Evolutionary conservation across 805 yeast species (phyloP).

Genomic region (Candida rishiriensis): DNA sequence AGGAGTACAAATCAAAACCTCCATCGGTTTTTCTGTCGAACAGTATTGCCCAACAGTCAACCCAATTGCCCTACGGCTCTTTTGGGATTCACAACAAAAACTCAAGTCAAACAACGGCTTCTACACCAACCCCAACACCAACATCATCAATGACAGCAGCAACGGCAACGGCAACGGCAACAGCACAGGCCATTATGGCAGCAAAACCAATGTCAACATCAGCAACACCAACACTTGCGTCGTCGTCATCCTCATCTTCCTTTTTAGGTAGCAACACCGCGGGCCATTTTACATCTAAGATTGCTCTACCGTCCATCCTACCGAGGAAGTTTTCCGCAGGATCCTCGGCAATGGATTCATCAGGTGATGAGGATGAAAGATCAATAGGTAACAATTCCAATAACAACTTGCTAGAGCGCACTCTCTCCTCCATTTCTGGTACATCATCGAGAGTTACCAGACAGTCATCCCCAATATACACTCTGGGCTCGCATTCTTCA

Average conservation of each 20-base stretch:
- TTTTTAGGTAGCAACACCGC: too few species aligned
- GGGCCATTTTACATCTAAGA: too few species aligned
- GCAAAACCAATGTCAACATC: not conserved
- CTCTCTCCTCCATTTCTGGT: conserved; percentile 11
- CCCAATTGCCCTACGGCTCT: conserved; percentile 1
- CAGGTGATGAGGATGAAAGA: not conserved
- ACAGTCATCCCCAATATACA: conserved; percentile 17
- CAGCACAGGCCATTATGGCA: conserved; percentile 4
- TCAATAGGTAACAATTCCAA: conserved; percentile 4
- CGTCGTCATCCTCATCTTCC: too few species aligned
- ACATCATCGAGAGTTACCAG: conserved; percentile 13
- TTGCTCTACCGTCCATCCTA: too few species aligned
- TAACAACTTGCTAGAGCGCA: conserved; percentile 6
- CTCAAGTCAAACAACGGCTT: not conserved
- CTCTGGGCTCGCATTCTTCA: not conserved
- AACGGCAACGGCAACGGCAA: conserved; percentile 1
- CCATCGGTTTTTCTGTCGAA: conserved; percentile 12
- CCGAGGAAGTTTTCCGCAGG: too few species aligned
- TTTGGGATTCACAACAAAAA: not conserved
- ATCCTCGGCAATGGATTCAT: too few species aligned
- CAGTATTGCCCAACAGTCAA: conserved; percentile 4
- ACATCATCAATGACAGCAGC: not conserved
- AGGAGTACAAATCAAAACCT: conserved; percentile 25
- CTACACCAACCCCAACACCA: not conserved
- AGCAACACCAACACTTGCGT: conserved; percentile 3